A percentile compares a stretch with the other conserved stretches of the same genome.
Conservation (phyloP, 148 eudicot genomes). For the Vaccinium vitisidaea region DNA sequence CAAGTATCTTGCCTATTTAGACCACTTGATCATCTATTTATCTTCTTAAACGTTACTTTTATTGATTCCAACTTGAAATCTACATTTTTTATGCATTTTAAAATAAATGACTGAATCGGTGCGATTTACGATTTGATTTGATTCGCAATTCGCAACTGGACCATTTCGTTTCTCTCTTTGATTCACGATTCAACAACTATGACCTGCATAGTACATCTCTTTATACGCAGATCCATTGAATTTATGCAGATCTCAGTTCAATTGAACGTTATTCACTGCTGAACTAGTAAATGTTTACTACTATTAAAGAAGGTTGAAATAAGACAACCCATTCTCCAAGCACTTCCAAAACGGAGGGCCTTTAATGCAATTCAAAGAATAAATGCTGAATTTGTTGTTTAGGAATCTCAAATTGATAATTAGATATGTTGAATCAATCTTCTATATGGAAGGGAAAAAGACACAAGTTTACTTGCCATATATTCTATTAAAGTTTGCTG, state of each 20-base stretch:
- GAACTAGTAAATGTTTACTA: neutral
- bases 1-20: no score
- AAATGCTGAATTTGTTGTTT: conserved; percentile 1
- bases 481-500: neutral
- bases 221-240: neutral
- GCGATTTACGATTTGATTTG: no score
- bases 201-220: neutral
- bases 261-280: neutral
- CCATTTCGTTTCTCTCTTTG: no score
- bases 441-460: neutral
- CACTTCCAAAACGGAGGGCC: neutral
- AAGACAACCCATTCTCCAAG: neutral
- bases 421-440: neutral
- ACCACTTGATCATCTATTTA: no score
- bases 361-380: neutral
- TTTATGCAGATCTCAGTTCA: neutral
- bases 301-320: neutral
- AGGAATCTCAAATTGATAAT: neutral
- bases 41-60: no score
- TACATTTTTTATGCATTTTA: no score
- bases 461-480: neutral
- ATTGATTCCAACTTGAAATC: no score
- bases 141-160: no score
- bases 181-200: no score
- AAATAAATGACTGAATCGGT: no score